Percentiles rank a stretch among this genome's conserved stretches.
These are phyloP conservation scores for Magnolia officinalis DNA, from an alignment of 164 flowering plant species.

Conservation along the genomic window DNA sequence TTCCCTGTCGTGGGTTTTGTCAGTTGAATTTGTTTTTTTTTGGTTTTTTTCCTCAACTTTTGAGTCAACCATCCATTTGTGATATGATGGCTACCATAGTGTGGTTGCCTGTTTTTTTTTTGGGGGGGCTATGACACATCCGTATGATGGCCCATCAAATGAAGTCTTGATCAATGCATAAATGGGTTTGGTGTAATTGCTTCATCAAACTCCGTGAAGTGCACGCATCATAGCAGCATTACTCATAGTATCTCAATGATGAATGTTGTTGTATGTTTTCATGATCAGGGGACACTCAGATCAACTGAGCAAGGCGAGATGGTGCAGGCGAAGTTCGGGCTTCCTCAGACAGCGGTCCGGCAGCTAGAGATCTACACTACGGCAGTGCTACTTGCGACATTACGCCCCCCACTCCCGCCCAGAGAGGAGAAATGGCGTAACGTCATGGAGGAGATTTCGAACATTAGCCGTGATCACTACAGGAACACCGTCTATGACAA, in stretches of 20 bases:
- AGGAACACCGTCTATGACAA: conserved; percentile 82
- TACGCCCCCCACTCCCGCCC: conserved; percentile 81
- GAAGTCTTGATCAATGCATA: no score
- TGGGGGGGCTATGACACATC: no score
- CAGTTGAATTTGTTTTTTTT: no score
- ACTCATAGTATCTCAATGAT: not conserved
- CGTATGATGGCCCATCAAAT: no score
- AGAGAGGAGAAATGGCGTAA: conserved; percentile 90
- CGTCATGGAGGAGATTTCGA: conserved; percentile 86
- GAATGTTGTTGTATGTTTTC: not conserved
- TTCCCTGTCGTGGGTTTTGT: no score
- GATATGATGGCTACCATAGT: no score
- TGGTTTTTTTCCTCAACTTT: no score
- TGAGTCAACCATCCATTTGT: no score
- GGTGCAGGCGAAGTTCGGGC: conserved; percentile 96
- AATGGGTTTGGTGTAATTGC: no score
- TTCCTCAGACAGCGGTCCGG: conserved; percentile 81
- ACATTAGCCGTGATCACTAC: conserved; percentile 69
- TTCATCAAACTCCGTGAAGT: no score
- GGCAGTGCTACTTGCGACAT: conserved; percentile 86
- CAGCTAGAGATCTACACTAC: conserved; percentile 94
- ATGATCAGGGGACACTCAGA: conserved; percentile 75
- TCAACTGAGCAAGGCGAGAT: conserved; percentile 99
- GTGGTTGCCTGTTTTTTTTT: no score
- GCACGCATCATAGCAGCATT: not conserved